These are phyloP conservation scores for Alternaria burnsii DNA, from an alignment of 2,329 filamentous ascomycete genomes.

Conservation along the genomic window DNA sequence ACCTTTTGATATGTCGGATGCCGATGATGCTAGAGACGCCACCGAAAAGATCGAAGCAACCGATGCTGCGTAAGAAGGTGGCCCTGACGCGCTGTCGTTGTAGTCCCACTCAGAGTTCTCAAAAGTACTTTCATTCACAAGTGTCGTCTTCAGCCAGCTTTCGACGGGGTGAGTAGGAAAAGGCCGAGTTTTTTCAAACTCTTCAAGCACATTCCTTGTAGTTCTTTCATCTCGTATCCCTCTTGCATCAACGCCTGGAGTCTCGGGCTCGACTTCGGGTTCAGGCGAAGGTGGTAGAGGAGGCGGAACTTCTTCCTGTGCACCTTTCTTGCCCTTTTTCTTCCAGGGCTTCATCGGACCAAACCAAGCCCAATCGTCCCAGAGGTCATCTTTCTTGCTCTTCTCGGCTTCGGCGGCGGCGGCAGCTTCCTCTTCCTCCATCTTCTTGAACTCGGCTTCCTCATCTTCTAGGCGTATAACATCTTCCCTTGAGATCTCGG, in stretches of 20 bases:
- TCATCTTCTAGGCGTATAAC: constrained; percentile 34
- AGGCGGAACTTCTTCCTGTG: constrained; percentile 33
- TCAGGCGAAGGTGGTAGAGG: constrained; percentile 49
- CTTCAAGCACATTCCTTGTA: too few relatives aligned
- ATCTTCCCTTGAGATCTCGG: too few relatives aligned
- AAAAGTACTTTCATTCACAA: neutral
- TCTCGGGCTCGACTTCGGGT: constrained; percentile 39
- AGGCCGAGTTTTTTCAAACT: too few relatives aligned
- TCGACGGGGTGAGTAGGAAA: too few relatives aligned
- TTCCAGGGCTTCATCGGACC: constrained; percentile 38
- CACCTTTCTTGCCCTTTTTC: constrained; percentile 43
- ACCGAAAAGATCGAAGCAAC: constrained; percentile 2
- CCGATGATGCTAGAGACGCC: constrained; percentile 8
- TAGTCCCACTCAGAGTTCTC: neutral
- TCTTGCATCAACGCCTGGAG: too few relatives aligned
- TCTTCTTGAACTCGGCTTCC: constrained; percentile 32
- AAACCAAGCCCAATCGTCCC: constrained; percentile 43
- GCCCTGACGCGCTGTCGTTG: neutral
- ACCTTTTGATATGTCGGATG: constrained; percentile 1
- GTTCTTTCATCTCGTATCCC: too few relatives aligned
- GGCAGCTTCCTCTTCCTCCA: constrained; percentile 37
- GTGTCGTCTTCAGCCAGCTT: too few relatives aligned
- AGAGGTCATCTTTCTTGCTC: constrained; percentile 47
- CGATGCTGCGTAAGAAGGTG: constrained; percentile 3
- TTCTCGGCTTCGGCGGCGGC: constrained; percentile 35